Evolutionary conservation across 2,329 filamentous ascomycete genomes (phyloP).

Genomic region (Amauroascus verrucosus): DNA sequence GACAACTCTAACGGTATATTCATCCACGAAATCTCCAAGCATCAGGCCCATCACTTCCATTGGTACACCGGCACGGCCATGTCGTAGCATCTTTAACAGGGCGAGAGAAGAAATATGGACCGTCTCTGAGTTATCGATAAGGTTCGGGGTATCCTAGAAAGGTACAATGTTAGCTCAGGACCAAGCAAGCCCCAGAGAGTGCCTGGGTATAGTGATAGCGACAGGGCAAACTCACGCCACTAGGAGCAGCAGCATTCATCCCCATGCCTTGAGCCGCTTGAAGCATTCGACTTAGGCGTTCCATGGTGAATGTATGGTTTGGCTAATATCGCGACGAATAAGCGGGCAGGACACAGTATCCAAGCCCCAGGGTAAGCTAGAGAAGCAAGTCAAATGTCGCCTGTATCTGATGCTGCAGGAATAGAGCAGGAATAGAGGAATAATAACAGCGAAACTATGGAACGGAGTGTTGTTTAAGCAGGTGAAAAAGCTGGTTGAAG

Average conservation of each 20-base stretch:
- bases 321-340: background rate
- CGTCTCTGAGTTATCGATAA: slow-evolving; percentile 98
- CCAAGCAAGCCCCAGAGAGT: background rate
- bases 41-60: slow-evolving; percentile 99
- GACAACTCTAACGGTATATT: slow-evolving; percentile 95
- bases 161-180: background rate
- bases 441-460: background rate
- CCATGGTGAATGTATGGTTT: slow-evolving; percentile 50
- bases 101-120: slow-evolving; percentile 98
- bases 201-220: too few relatives aligned
- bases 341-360: background rate
- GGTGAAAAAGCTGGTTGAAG: background rate
- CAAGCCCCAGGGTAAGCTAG: background rate
- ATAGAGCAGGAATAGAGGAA: background rate
- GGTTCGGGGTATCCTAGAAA: slow-evolving; percentile 67
- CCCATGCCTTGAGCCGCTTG: slow-evolving; percentile 57
- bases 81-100: slow-evolving; percentile 94
- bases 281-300: slow-evolving; percentile 83
- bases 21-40: slow-evolving; percentile 96
- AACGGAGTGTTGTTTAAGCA: background rate
- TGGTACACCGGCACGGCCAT: slow-evolving; percentile 91
- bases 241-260: slow-evolving; percentile 30
- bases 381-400: background rate
- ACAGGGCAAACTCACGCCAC: slow-evolving; percentile 27
- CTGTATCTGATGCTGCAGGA: background rate